Evolutionary conservation across 2,329 filamentous ascomycete species (phyloP).

Genomic region (Colletotrichum spaethianum): DNA sequence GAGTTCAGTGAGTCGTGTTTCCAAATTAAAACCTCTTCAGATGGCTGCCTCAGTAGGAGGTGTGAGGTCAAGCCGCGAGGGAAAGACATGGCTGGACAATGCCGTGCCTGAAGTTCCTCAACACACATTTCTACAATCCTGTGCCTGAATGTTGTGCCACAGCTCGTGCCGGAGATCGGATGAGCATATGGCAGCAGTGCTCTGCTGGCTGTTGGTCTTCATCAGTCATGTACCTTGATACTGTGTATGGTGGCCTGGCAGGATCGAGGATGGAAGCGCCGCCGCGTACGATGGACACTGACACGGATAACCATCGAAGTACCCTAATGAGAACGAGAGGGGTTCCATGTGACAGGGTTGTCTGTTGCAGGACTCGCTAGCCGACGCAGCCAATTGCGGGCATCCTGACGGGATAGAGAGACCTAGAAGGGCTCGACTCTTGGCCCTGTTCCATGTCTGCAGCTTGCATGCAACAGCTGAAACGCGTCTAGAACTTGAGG

Average conservation of each 20-base stretch:
- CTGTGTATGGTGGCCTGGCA: background rate
- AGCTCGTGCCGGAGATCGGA: background rate
- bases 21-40: background rate
- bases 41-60: background rate
- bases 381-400: slow-evolving; percentile 22
- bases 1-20: background rate
- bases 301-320: background rate
- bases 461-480: slow-evolving; percentile 35
- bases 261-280: background rate
- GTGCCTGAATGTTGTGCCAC: background rate
- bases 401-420: slow-evolving; percentile 27
- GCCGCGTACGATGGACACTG: background rate
- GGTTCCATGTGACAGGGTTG: slow-evolving; percentile 4
- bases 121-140: background rate
- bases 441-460: slow-evolving; percentile 38
- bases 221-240: too few species aligned
- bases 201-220: background rate
- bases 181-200: background rate
- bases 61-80: slow-evolving; percentile 16
- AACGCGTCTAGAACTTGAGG: slow-evolving; percentile 37
- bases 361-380: background rate
- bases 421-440: background rate
- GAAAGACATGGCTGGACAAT: background rate
- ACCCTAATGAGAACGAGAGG: background rate
- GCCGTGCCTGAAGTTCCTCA: slow-evolving; percentile 17